A percentile compares a stretch with the other conserved stretches of the same genome.
Conservation (phyloP, 129 eudicot genomes). For the Kitagawia praeruptora region DNA sequence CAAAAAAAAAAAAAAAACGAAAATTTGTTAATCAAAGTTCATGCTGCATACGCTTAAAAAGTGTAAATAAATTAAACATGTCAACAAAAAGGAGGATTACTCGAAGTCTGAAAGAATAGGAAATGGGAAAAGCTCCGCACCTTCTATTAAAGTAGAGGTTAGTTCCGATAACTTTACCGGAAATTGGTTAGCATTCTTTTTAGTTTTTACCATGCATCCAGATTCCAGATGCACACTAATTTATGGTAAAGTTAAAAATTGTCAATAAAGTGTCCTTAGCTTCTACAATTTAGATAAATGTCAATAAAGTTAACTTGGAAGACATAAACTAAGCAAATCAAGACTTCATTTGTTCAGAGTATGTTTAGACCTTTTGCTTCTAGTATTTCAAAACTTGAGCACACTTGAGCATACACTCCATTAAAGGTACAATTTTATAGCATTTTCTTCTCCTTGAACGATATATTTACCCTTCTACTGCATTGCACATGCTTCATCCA, state of each 20-base stretch:
- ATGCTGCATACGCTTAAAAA: no score
- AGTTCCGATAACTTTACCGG: slow-evolving; percentile 25
- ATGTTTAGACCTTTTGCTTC: background rate
- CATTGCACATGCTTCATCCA: slow-evolving; percentile 44
- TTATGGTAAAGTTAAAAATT: slow-evolving; percentile 21
- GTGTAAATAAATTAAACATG: background rate
- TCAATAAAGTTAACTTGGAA: slow-evolving; percentile 60
- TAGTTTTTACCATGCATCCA: slow-evolving; percentile 5
- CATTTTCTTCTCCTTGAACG: background rate
- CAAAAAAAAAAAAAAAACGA: no score
- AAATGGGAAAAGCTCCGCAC: slow-evolving; percentile 31
- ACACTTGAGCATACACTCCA: slow-evolving; percentile 19
- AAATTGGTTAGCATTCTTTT: slow-evolving; percentile 10
- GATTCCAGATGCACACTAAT: slow-evolving; percentile 3
- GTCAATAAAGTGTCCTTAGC: slow-evolving; percentile 56
- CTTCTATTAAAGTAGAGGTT: slow-evolving; percentile 43
- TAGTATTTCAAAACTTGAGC: background rate
- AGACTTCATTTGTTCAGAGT: slow-evolving; percentile 18
- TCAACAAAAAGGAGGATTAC: slow-evolving; percentile 8
- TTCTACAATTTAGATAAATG: slow-evolving; percentile 25
- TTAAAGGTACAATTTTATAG: slow-evolving; percentile 7
- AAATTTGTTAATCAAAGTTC: no score
- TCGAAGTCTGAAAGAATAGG: slow-evolving; percentile 26
- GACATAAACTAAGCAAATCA: slow-evolving; percentile 28
- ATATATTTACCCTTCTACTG: slow-evolving; percentile 14